Conservation (phyloP, 2,329 filamentous ascomycete species). For the Monilinia fructicola region DNA sequence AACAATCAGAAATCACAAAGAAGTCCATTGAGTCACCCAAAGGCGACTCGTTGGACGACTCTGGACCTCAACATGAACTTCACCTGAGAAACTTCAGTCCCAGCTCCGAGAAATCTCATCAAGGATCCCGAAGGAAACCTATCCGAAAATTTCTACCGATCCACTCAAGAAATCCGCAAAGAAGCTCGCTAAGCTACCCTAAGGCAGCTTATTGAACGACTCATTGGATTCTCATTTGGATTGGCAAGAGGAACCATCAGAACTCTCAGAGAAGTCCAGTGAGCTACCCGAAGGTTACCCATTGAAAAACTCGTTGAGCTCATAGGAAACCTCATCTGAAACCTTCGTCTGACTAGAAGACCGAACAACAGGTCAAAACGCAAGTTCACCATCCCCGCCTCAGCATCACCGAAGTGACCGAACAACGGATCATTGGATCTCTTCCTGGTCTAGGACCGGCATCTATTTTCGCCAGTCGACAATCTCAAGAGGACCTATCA, state of each 20-base stretch:
- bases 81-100: slow-evolving; percentile 14
- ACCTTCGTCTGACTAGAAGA: slow-evolving; percentile 9
- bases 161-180: neutral
- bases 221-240: slow-evolving; percentile 4
- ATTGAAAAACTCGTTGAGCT: neutral
- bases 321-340: slow-evolving; percentile 10
- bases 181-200: neutral
- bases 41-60: neutral
- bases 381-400: slow-evolving; percentile 21
- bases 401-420: slow-evolving; percentile 18
- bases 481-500: slow-evolving; percentile 14
- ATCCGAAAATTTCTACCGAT: neutral
- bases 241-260: slow-evolving; percentile 3
- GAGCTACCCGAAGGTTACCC: slow-evolving; percentile 2
- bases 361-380: slow-evolving; percentile 18
- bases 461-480: neutral
- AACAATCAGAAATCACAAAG: slow-evolving; percentile 12
- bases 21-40: neutral
- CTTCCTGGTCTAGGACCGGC: neutral
- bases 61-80: slow-evolving; percentile 12
- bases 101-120: slow-evolving; percentile 7
- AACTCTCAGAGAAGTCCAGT: neutral
- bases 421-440: slow-evolving; percentile 20
- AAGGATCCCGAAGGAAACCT: slow-evolving; percentile 11
- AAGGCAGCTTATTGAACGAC: neutral